These are phyloP conservation scores for Rubroboletus pulcherrimus DNA, from an alignment of 768 basidiomycete species.

Conservation along the genomic window DNA sequence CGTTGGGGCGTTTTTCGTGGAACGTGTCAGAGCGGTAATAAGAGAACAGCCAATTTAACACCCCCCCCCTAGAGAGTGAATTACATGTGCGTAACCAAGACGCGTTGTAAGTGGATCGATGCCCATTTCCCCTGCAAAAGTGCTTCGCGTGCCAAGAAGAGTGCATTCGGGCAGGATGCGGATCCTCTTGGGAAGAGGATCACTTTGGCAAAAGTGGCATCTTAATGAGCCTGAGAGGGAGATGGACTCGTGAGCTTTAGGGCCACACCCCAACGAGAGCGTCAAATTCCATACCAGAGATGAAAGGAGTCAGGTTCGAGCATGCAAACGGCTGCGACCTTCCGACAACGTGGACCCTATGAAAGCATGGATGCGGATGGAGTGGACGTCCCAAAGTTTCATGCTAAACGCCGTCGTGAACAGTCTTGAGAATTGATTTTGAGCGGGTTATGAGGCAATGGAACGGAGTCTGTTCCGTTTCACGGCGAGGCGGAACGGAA, in stretches of 20 bases:
- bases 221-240: background rate
- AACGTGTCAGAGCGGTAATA: constrained; percentile 17
- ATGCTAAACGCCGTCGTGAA: constrained; percentile 20
- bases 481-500: constrained; percentile 4
- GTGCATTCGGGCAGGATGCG: constrained; percentile 3
- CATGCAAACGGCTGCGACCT: constrained; percentile 14
- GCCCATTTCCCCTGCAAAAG: constrained; percentile 4
- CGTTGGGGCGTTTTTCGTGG: constrained; percentile 1
- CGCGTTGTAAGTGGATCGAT: constrained; percentile 3
- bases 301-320: constrained; percentile 18
- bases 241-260: constrained; percentile 4
- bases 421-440: background rate
- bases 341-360: constrained; percentile 7
- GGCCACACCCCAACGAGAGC: background rate
- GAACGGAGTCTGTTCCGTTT: constrained; percentile 7
- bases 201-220: constrained; percentile 1
- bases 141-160: constrained; percentile 6
- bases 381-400: background rate
- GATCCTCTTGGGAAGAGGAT: constrained; percentile 23
- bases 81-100: constrained; percentile 5
- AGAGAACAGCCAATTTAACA: constrained; percentile 1
- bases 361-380: constrained; percentile 5
- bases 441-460: constrained; percentile 5
- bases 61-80: background rate
- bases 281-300: constrained; percentile 9